phyloP scores from a whole-genome alignment of 768 basidiomycete species.

The Galerina marginata region DNA sequence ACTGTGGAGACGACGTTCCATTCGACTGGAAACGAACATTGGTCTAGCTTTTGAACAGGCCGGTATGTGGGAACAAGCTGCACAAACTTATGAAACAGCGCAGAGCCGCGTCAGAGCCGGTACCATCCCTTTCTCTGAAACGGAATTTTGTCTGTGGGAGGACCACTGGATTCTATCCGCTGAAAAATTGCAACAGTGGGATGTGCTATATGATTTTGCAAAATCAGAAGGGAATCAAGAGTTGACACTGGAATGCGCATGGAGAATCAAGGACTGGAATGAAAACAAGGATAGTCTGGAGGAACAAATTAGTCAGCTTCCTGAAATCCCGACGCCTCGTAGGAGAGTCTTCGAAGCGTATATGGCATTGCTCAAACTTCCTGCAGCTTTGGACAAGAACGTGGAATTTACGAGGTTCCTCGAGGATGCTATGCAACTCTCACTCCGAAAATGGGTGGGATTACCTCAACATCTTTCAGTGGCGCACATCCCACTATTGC shows the following conservation, averaged over 20 bases:
- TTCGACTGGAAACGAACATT: slow-evolving; percentile 89
- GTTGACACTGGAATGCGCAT: slow-evolving; percentile 91
- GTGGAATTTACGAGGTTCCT: slow-evolving; percentile 86
- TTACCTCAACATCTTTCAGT: slow-evolving; percentile 85
- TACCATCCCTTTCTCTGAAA: slow-evolving; percentile 87
- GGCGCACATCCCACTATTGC: slow-evolving; percentile 93
- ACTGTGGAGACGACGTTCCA: slow-evolving; percentile 87
- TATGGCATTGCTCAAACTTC: slow-evolving; percentile 85
- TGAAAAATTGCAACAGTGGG: slow-evolving; percentile 98
- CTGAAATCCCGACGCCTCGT: slow-evolving; percentile 92
- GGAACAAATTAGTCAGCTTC: slow-evolving; percentile 77
- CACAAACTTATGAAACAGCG: slow-evolving; percentile 86
- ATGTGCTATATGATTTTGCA: slow-evolving; percentile 89
- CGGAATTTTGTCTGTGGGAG: slow-evolving; percentile 98
- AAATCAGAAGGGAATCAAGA: slow-evolving; percentile 90
- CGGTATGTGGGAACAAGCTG: slow-evolving; percentile 96
- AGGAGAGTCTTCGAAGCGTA: slow-evolving; percentile 97
- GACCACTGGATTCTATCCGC: slow-evolving; percentile 98
- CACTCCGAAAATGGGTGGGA: slow-evolving; percentile 94
- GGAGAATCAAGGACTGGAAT: slow-evolving; percentile 93
- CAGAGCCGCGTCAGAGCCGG: slow-evolving; percentile 86
- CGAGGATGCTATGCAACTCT: slow-evolving; percentile 96
- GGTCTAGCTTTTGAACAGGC: slow-evolving; percentile 92
- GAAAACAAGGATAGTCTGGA: slow-evolving; percentile 80
- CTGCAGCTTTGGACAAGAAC: slow-evolving; percentile 81